A percentile compares a stretch with the other conserved stretches of the same genome.
Evolutionary conservation across 495 filamentous ascomycete species (phyloP).

Genomic region (Aspergillus baeticus): DNA sequence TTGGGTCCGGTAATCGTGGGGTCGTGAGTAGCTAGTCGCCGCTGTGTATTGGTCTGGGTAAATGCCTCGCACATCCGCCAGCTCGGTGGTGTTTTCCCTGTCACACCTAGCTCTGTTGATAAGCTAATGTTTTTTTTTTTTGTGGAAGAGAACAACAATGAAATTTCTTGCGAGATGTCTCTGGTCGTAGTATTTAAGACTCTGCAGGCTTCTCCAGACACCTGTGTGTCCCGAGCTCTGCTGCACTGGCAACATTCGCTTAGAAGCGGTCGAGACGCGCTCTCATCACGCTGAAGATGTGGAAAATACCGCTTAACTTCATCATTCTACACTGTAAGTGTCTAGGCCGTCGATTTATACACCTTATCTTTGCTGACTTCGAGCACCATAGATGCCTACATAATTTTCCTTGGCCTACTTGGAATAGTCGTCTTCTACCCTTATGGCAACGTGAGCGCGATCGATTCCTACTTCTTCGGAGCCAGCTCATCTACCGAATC

Average conservation of each 20-base stretch:
- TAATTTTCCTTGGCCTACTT: constrained; percentile 32
- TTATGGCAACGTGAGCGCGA: constrained; percentile 37
- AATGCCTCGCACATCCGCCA: constrained; percentile 14
- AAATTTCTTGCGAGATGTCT: neutral
- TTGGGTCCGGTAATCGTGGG: neutral
- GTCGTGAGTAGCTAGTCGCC: neutral
- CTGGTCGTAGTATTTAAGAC: neutral
- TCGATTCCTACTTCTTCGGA: constrained; percentile 47
- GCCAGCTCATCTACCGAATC: constrained; percentile 42
- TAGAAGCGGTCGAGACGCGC: too few species aligned
- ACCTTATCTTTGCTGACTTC: constrained; percentile 1
- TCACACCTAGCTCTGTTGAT: neutral
- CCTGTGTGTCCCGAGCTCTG: neutral
- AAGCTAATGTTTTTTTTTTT: neutral
- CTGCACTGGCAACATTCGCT: too few species aligned
- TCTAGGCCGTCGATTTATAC: neutral
- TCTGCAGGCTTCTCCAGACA: neutral
- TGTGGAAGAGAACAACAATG: neutral
- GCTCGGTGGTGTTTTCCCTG: neutral
- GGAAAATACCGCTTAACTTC: constrained; percentile 56
- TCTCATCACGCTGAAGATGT: constrained; percentile 16
- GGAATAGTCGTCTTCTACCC: constrained; percentile 37
- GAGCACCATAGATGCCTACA: constrained; percentile 31
- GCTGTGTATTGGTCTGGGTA: constrained; percentile 7
- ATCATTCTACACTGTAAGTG: constrained; percentile 60